Conservation (phyloP, 169 alveolate species). For the Plasmodium sp. region DNA sequence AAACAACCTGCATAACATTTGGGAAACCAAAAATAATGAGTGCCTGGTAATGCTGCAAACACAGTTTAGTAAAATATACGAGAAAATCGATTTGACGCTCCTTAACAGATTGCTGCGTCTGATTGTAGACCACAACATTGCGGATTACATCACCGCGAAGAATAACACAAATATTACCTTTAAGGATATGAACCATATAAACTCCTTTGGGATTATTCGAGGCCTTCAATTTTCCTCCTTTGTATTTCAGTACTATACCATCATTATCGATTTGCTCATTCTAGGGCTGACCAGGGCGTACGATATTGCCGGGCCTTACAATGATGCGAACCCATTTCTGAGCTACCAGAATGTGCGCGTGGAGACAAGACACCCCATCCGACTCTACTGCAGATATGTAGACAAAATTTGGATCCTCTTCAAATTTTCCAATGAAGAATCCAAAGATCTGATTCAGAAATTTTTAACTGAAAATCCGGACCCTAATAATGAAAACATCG, state of each 20-base stretch:
- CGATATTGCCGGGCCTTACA: conserved; percentile 98
- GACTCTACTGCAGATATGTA: conserved; percentile 97
- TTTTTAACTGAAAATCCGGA: conserved; percentile 99
- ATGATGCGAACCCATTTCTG: conserved; percentile 96
- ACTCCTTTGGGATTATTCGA: conserved; percentile 98
- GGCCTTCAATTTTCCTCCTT: conserved; percentile 99
- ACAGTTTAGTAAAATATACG: conserved; percentile 91
- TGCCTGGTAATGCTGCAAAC: conserved; percentile 96
- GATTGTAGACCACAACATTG: conserved; percentile 99
- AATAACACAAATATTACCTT: conserved; percentile 97
- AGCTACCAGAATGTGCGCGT: conserved; percentile 94
- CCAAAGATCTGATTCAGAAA: conserved; percentile 97
- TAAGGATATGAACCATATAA: conserved; percentile 99
- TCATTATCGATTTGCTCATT: conserved; percentile 94
- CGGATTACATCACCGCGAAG: conserved; percentile 99
- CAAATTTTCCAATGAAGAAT: conserved; percentile 95
- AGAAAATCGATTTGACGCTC: conserved; percentile 98
- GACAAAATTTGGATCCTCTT: conserved; percentile 96
- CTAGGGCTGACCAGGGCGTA: conserved; percentile 99
- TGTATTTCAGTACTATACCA: conserved; percentile 95
- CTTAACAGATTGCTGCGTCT: conserved; percentile 97
- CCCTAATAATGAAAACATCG: conserved; percentile 99
- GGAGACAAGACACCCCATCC: conserved; percentile 98
- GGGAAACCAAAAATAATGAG: conserved; percentile 97
- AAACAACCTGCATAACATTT: conserved; percentile 97